Evolutionary conservation across 805 yeast genomes (phyloP).

Genomic region (Ogataea ganodermae): DNA sequence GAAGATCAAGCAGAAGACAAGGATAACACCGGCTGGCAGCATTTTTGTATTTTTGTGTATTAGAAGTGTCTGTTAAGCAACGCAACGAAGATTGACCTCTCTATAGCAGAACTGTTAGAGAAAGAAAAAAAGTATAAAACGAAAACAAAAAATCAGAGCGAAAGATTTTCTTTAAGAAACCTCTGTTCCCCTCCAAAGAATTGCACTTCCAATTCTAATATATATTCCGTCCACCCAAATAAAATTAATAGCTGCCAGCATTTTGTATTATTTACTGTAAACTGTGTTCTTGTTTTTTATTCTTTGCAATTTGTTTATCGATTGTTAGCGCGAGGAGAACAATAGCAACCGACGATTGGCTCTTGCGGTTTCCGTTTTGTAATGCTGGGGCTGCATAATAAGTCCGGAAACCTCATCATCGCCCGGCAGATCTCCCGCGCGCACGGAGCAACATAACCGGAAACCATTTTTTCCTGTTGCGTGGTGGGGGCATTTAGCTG

Average conservation of each 20-base stretch:
- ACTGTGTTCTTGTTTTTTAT: conserved; percentile 6
- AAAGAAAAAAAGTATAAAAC: conserved; percentile 12
- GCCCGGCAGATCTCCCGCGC: conserved; percentile 4
- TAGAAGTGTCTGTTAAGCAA: conserved; percentile 7
- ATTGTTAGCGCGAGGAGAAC: not conserved
- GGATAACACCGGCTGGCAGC: conserved; percentile 69
- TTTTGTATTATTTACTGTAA: conserved; percentile 7
- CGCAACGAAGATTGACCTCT: conserved; percentile 9
- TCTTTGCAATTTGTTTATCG: not conserved
- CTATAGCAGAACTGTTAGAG: conserved; percentile 8
- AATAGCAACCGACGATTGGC: conserved; percentile 5
- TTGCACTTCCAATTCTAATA: conserved; percentile 1
- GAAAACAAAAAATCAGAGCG: conserved; percentile 12
- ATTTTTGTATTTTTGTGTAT: conserved; percentile 33
- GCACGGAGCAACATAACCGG: not conserved
- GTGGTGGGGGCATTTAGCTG: not conserved
- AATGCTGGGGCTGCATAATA: conserved; percentile 4
- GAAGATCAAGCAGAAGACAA: conserved; percentile 57
- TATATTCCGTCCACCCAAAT: conserved; percentile 7
- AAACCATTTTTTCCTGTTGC: not conserved
- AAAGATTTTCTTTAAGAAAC: conserved; percentile 11
- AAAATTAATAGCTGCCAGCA: conserved; percentile 5
- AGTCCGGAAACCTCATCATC: conserved; percentile 7
- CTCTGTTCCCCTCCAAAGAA: not conserved
- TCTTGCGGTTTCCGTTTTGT: conserved; percentile 4